Evolutionary conservation across 2,329 filamentous ascomycete species (phyloP).

Genomic region (Furcasterigmium sp.): DNA sequence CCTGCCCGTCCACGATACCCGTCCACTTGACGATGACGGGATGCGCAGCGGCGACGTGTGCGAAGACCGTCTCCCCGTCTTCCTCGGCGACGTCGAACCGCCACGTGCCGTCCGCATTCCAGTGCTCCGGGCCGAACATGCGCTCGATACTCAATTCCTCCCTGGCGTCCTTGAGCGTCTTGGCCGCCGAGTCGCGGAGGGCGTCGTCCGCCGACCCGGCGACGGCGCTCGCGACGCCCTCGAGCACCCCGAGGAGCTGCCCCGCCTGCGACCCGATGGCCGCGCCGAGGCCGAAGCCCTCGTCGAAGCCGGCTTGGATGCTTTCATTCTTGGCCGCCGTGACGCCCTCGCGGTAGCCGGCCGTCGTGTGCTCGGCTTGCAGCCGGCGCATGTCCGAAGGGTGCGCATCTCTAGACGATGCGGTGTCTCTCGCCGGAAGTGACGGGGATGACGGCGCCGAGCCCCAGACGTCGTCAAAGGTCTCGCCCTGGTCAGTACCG

Average conservation of each 20-base stretch:
- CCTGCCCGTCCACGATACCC: constrained; percentile 21
- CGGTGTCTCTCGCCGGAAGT: not conserved
- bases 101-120: constrained; percentile 67
- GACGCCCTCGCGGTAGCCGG: constrained; percentile 88
- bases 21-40: constrained; percentile 63
- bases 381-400: constrained; percentile 67
- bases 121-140: constrained; percentile 63
- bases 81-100: constrained; percentile 49
- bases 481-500: no score
- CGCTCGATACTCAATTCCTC: constrained; percentile 54
- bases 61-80: constrained; percentile 42
- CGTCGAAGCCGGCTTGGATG: constrained; percentile 86
- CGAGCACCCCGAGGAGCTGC: constrained; percentile 68
- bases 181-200: constrained; percentile 2
- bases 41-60: constrained; percentile 61
- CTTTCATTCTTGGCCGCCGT: constrained; percentile 67
- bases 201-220: constrained; percentile 12
- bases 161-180: constrained; percentile 43
- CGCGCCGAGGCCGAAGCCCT: constrained; percentile 81
- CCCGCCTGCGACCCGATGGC: constrained; percentile 72
- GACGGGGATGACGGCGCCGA: constrained; percentile 9
- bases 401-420: constrained; percentile 20
- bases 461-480: constrained; percentile 17
- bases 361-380: constrained; percentile 70
- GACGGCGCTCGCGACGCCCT: constrained; percentile 58